Base-by-base conservation (phyloP, 352 stramenopile genomes). In the Pythium coloratum region DNA sequence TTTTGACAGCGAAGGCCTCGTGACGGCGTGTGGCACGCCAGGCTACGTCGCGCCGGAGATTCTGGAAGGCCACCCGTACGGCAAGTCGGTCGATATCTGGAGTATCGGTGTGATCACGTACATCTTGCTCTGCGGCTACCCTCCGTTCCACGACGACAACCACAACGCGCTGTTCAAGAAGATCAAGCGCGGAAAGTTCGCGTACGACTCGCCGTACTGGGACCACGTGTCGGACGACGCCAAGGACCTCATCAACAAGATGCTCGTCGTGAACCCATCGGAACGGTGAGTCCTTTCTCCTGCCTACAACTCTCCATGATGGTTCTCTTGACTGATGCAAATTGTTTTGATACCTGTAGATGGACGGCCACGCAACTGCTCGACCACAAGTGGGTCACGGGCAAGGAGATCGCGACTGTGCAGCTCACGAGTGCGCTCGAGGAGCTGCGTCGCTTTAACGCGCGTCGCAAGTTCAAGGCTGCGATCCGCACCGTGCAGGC, bases 161-260 rank as follows among this genome's bases (percentile, higher is more conserved):
- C 93, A 98, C 75, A 88, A 90, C 30, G 86, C 90, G 49, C 86
- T 98, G 18, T 99, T 98, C 75, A 90, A 92, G 59, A 98, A 97
- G 71, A 98, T 98, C 72, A 96, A 97, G 72, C 90, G 85, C 56
- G 95, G 92, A 57, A 90, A 96, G 64, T 98, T 97, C 75, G 80
- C 98, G 79, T 99, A 98, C 64, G 93, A 98, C 66, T 90, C 91
- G n/a, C 93, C 97, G 18, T 98, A 98, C 76, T 98, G 95, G 95
- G 87, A 94, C 71, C 82, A 96, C 66, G 88, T 98, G 14, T 97
- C 88, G 34, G 91, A 95, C 51, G 82, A 97, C 55, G 96, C 92
- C 51, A 98, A 98, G 75, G 93, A 98, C 58, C 77, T 99, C 33
- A 98, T 99, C 67, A 81, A 72, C n/a, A 84, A 89, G 68, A 90